These are phyloP conservation scores for Alternaria sp. DNA, from an alignment of 2,329 filamentous ascomycete species.

Conservation along the genomic window DNA sequence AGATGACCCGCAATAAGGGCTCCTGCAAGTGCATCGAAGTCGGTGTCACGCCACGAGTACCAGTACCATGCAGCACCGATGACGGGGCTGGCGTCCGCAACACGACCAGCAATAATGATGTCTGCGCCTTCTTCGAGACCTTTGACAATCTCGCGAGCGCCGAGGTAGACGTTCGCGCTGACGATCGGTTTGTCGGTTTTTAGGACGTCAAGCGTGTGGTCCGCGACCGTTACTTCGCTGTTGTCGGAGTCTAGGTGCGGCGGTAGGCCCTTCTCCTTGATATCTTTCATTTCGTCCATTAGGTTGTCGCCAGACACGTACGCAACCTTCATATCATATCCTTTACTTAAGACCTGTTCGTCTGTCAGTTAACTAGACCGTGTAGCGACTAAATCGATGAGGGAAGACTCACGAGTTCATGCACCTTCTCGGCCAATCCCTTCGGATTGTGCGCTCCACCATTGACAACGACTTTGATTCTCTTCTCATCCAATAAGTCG, in stretches of 20 bases:
- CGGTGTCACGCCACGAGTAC: constrained; percentile 58
- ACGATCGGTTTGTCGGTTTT: constrained; percentile 48
- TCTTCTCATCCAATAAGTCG: constrained; percentile 54
- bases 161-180: constrained; percentile 61
- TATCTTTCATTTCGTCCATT: constrained; percentile 39
- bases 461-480: constrained; percentile 64
- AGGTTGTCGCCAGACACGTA: constrained; percentile 58
- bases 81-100: constrained; percentile 44
- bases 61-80: constrained; percentile 65
- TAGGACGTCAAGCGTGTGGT: constrained; percentile 49
- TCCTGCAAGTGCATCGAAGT: constrained; percentile 58
- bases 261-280: constrained; percentile 42
- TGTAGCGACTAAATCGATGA: background rate
- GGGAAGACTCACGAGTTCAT: constrained; percentile 42
- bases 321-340: constrained; percentile 51
- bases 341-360: constrained; percentile 43
- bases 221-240: constrained; percentile 41
- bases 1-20: constrained; percentile 53
- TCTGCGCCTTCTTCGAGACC: constrained; percentile 42
- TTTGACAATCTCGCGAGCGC: constrained; percentile 48
- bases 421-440: constrained; percentile 57
- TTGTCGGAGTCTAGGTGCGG: constrained; percentile 55
- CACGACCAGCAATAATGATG: constrained; percentile 44
- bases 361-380: background rate
- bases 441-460: constrained; percentile 64